These are phyloP conservation scores for Schizophyllum amplum DNA, from an alignment of 1,284 basidiomycete species.

Conservation along the genomic window DNA sequence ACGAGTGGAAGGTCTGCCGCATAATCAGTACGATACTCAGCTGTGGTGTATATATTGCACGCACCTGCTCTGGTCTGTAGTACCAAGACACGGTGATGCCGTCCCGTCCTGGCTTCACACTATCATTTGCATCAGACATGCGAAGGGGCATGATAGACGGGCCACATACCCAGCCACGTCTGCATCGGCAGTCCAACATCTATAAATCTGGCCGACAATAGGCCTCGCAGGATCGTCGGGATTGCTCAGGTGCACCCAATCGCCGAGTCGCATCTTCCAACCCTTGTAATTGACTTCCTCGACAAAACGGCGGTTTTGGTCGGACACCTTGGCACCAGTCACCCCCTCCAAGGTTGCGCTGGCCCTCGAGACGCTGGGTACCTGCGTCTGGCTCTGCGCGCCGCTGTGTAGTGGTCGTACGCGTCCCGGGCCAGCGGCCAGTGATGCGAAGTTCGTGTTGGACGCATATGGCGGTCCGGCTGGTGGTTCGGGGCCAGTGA, in stretches of 20 bases:
- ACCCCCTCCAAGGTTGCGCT: slow-evolving; percentile 36
- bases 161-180: slow-evolving; percentile 26
- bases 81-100: slow-evolving; percentile 87
- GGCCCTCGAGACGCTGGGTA: slow-evolving; percentile 34
- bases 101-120: slow-evolving; percentile 49
- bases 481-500: slow-evolving; percentile 55
- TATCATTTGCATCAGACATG: slow-evolving; percentile 14
- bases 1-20: slow-evolving; percentile 74
- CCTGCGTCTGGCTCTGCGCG: slow-evolving; percentile 21
- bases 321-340: slow-evolving; percentile 66
- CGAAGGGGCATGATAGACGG: slow-evolving; percentile 1
- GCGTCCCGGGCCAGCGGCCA: slow-evolving; percentile 74
- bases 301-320: slow-evolving; percentile 70
- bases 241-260: slow-evolving; percentile 91
- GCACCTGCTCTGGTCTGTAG: slow-evolving; percentile 84
- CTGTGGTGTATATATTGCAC: slow-evolving; percentile 15
- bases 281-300: slow-evolving; percentile 84
- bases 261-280: slow-evolving; percentile 65
- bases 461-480: slow-evolving; percentile 44
- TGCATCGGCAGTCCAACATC: slow-evolving; percentile 70
- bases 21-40: slow-evolving; percentile 1
- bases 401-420: slow-evolving; percentile 55
- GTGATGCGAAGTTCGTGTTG: slow-evolving; percentile 63
- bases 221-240: slow-evolving; percentile 85
- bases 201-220: slow-evolving; percentile 88